Evolutionary conservation across 2,329 filamentous ascomycete species (phyloP).

Genomic region (Aspergillus clavatus): DNA sequence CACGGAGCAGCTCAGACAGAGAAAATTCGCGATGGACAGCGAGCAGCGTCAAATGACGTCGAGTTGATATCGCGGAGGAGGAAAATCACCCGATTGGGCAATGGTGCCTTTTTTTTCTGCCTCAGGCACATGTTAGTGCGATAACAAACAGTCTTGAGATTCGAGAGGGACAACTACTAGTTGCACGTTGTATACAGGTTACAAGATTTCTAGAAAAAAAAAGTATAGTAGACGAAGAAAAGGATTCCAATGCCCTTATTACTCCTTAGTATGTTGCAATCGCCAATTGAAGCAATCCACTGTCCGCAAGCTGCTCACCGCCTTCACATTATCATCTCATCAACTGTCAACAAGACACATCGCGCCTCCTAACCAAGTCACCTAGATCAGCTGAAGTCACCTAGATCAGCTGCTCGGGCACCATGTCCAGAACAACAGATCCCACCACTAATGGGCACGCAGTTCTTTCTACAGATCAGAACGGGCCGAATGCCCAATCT

Average conservation of each 20-base stretch:
- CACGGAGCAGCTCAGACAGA: too few relatives aligned
- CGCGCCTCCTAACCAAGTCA: background rate
- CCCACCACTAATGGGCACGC: constrained; percentile 23
- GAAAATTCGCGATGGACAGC: background rate
- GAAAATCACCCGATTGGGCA: background rate
- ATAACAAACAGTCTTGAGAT: background rate
- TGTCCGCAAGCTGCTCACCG: background rate
- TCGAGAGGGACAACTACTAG: too few relatives aligned
- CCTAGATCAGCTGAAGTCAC: too few relatives aligned
- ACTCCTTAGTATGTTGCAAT: too few relatives aligned
- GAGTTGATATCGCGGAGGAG: background rate
- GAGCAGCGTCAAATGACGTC: background rate
- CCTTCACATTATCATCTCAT: background rate
- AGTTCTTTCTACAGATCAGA: constrained; percentile 5
- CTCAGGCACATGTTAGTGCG: background rate
- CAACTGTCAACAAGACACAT: constrained; percentile 2
- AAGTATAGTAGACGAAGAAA: too few relatives aligned
- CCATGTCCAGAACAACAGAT: background rate
- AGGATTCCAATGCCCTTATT: background rate
- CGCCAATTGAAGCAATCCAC: background rate
- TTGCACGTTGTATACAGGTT: too few relatives aligned
- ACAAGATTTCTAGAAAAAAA: too few relatives aligned
- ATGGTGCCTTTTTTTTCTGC: background rate
- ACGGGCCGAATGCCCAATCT: constrained; percentile 1
- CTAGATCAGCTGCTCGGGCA: background rate